Evolutionary conservation across 345 rosid genomes (phyloP), one percentile per base, ranked within the genome.

Genomic region (Cardamine chenopodiifolia): DNA sequence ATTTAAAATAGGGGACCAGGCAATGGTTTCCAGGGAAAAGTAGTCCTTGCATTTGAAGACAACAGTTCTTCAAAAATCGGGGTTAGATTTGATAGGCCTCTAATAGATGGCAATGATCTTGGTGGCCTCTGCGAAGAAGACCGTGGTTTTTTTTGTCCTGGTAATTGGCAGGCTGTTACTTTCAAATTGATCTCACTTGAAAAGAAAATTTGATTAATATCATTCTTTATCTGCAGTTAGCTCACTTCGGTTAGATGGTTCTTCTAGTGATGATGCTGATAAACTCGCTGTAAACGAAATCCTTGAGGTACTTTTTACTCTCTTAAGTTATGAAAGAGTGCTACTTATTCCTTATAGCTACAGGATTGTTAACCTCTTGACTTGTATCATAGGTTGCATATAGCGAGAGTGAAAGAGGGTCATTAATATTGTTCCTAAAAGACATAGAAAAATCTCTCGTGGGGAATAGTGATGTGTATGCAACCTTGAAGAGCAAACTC

Each of bases 91-190:
- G 99, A 96, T 83, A 90, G 66, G 75, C 66, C 91, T 56, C 84
- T 96, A 44, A 86, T 82, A 10, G 97, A 90, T 76, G 99, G 99
- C 87, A 92, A 83, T 72, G 90, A 89, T 81, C 96, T 96, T 64
- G 99, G 98, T 68, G 99, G 97, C 52, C 87, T 54, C 57, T 96
- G 99, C 76, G 97, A 96, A 80, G 92, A 83, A 73, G 96, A 86
- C 62, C 94, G 79, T 56, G 98, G 99, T 22, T 96, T 92, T 76
- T 96, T 92, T 68, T 96, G 98, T 87, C 65, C 89, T 70, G 96
- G 99, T 96, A 82, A 65, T 66, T 14, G 6, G n/a, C 66, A 48
- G 26, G 44, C 26, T 29, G 64, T 47, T 47, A 32, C 56, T 34
- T 32, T 40, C 40, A 19, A 34, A 20, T 45, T 32, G 10, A 73